These are phyloP conservation scores for Yamadazyma phyllophila DNA, from an alignment of 805 yeast species.

Conservation along the genomic window DNA sequence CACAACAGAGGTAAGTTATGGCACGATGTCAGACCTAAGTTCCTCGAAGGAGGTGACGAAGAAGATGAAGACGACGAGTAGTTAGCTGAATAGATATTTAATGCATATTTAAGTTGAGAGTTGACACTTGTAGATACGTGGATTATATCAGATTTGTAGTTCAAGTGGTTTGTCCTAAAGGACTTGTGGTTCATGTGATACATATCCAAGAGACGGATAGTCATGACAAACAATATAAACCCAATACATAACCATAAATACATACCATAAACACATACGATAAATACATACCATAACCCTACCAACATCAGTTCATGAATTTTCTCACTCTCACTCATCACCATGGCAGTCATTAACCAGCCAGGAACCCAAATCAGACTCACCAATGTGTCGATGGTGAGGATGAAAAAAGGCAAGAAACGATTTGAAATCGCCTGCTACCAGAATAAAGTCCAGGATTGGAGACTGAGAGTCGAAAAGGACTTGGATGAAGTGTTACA, in stretches of 20 bases:
- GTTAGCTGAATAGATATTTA: slow-evolving; percentile 9
- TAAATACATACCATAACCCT: no score
- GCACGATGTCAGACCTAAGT: slow-evolving; percentile 68
- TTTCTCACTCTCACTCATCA: slow-evolving; percentile 3
- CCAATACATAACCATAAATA: not conserved
- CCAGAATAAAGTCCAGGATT: slow-evolving; percentile 95
- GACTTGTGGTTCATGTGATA: no score
- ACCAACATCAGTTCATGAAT: no score
- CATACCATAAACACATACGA: no score
- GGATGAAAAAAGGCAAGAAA: slow-evolving; percentile 87
- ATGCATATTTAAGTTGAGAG: slow-evolving; percentile 6
- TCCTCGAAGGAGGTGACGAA: slow-evolving; percentile 55
- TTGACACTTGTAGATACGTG: no score
- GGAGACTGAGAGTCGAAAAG: slow-evolving; percentile 82
- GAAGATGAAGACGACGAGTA: slow-evolving; percentile 55
- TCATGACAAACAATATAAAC: no score
- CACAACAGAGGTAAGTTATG: slow-evolving; percentile 86
- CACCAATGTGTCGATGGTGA: slow-evolving; percentile 91
- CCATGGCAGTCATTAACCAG: slow-evolving; percentile 63
- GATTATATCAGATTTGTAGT: no score
- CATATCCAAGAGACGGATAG: no score
- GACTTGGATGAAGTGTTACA: slow-evolving; percentile 95
- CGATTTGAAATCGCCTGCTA: slow-evolving; percentile 95
- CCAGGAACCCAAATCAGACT: slow-evolving; percentile 86
- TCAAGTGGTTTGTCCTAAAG: no score